These are phyloP conservation scores for Epichloe brachyelytri DNA, from an alignment of 2,329 filamentous ascomycete genomes.

Conservation along the genomic window DNA sequence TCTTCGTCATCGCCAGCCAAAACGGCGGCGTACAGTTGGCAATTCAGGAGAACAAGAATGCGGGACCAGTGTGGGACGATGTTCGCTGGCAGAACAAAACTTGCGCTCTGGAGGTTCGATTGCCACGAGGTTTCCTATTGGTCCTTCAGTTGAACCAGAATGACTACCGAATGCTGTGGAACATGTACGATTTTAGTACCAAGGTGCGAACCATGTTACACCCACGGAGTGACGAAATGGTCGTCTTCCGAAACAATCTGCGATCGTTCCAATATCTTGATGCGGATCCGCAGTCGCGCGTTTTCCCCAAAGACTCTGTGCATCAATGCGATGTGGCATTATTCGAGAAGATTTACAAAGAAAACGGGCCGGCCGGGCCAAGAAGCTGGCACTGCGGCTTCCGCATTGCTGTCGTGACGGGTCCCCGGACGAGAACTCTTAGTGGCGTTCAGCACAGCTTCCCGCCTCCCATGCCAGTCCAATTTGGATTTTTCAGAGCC, in stretches of 20 bases:
- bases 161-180: constrained; percentile 71
- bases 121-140: constrained; percentile 66
- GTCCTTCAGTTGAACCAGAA: constrained; percentile 57
- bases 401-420: constrained; percentile 65
- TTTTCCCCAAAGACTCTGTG: constrained; percentile 65
- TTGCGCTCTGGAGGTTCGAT: constrained; percentile 50
- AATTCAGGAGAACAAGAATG: constrained; percentile 55
- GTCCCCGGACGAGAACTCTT: constrained; percentile 62
- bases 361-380: constrained; percentile 59
- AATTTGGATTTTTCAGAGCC: constrained; percentile 64
- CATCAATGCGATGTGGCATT: constrained; percentile 59
- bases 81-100: constrained; percentile 64
- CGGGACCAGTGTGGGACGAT: constrained; percentile 67
- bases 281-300: constrained; percentile 50
- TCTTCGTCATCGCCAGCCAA: constrained; percentile 67
- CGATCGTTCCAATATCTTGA: constrained; percentile 74
- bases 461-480: constrained; percentile 51
- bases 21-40: constrained; percentile 62
- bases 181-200: constrained; percentile 72
- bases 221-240: constrained; percentile 53
- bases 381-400: constrained; percentile 67
- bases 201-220: constrained; percentile 62
- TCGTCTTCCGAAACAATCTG: constrained; percentile 56
- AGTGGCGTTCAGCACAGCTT: constrained; percentile 64
- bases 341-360: constrained; percentile 58